Evolutionary conservation across 345 rosid genomes (phyloP).

Genomic region (Eucalyptus erythrocorys): DNA sequence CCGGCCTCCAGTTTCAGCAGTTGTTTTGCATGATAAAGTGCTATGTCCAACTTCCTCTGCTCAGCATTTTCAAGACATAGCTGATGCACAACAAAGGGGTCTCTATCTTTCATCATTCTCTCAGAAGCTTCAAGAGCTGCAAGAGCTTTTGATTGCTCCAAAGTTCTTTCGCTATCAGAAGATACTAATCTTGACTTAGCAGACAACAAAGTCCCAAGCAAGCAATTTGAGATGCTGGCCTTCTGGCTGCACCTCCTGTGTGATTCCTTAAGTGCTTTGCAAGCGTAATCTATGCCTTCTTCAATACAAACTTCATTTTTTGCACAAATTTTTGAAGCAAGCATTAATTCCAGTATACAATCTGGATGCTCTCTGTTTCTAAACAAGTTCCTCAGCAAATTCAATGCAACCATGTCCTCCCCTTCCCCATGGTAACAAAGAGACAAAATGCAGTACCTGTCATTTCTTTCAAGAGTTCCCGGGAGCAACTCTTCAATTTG

Average conservation of each 20-base stretch:
- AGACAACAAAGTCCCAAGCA: conserved; percentile 39
- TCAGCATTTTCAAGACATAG: conserved; percentile 54
- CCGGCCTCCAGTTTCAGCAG: conserved; percentile 44
- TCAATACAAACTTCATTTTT: conserved; percentile 20
- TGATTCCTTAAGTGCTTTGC: conserved; percentile 20
- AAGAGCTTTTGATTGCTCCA: conserved; percentile 33
- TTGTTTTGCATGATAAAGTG: conserved; percentile 39
- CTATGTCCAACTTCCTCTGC: conserved; percentile 59
- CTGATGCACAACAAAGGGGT: conserved; percentile 24
- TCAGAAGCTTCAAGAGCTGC: conserved; percentile 41
- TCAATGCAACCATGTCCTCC: conserved; percentile 42
- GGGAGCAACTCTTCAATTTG: conserved; percentile 54
- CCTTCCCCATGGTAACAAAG: conserved; percentile 57
- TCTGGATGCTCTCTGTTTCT: conserved; percentile 30
- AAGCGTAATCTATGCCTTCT: conserved; percentile 40
- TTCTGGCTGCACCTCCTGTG: conserved; percentile 17
- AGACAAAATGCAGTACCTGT: conserved; percentile 27
- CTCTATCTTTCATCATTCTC: conserved; percentile 24
- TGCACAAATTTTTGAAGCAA: conserved; percentile 64
- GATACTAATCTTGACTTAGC: conserved; percentile 21
- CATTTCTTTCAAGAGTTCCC: conserved; percentile 22
- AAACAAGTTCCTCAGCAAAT: conserved; percentile 44
- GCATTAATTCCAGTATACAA: conserved; percentile 24
- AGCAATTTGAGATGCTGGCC: conserved; percentile 30
- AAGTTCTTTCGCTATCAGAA: conserved; percentile 25